These are phyloP conservation scores for Talaromyces sp. DNA, from an alignment of 2,329 filamentous ascomycete genomes.

Conservation along the genomic window DNA sequence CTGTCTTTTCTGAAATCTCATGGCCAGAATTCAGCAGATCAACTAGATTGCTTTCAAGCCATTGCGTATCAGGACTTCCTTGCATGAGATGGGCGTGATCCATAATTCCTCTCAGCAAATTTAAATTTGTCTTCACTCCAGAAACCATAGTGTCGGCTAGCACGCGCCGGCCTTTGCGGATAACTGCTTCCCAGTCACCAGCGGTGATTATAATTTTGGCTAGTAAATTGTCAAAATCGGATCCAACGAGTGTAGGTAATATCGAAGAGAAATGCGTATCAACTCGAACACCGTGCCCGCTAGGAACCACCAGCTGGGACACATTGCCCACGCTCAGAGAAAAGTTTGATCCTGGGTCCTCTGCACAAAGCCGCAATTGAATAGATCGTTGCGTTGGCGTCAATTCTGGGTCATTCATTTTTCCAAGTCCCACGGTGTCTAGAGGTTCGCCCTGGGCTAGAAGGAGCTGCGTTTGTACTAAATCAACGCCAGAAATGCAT, in stretches of 20 bases:
- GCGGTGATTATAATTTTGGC: constrained; percentile 58
- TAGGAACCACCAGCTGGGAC: constrained; percentile 50
- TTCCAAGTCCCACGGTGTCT: constrained; percentile 27
- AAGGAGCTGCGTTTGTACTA: constrained; percentile 53
- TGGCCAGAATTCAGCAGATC: constrained; percentile 34
- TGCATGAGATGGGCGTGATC: constrained; percentile 48
- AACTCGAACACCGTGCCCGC: constrained; percentile 54
- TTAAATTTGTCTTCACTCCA: constrained; percentile 57
- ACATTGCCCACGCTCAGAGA: constrained; percentile 59
- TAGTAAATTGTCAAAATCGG: constrained; percentile 57
- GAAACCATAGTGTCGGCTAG: constrained; percentile 52
- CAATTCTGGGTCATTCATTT: constrained; percentile 20
- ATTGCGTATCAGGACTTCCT: constrained; percentile 49
- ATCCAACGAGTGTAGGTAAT: constrained; percentile 43
- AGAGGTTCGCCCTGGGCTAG: constrained; percentile 49
- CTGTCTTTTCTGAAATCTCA: constrained; percentile 18
- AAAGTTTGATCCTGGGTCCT: constrained; percentile 51
- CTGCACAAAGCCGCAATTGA: constrained; percentile 55
- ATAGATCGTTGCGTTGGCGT: constrained; percentile 44
- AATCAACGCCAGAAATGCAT: constrained; percentile 49
- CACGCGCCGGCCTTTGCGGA: constrained; percentile 52
- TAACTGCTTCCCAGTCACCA: constrained; percentile 47
- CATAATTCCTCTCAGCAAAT: constrained; percentile 52
- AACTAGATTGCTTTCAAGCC: constrained; percentile 51
- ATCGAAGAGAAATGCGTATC: constrained; percentile 51